These are phyloP conservation scores for Tephrocybe rancida DNA, from an alignment of 768 basidiomycete genomes.

Conservation along the genomic window DNA sequence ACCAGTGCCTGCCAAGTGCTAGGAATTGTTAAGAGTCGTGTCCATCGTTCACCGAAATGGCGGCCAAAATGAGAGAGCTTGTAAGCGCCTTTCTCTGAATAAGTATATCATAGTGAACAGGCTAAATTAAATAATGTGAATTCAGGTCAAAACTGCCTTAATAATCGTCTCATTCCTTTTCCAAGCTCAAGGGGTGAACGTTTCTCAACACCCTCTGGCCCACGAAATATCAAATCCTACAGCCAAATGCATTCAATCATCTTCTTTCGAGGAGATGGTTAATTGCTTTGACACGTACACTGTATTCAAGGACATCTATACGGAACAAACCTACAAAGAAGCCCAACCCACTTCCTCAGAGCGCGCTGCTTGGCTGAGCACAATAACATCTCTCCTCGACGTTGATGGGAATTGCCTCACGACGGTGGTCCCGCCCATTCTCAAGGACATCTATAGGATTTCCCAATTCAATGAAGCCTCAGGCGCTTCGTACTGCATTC, in stretches of 20 bases:
- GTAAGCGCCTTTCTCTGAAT: too few species aligned
- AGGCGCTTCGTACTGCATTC: constrained; percentile 32
- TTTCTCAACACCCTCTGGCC: not conserved
- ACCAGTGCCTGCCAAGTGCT: too few species aligned
- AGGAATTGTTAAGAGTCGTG: too few species aligned
- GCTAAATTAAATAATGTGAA: not conserved
- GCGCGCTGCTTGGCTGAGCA: constrained; percentile 29
- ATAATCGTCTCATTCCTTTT: not conserved
- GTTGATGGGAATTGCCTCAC: constrained; percentile 33
- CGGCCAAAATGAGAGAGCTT: too few species aligned
- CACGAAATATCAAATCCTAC: constrained; percentile 1
- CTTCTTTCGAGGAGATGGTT: constrained; percentile 14
- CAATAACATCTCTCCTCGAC: constrained; percentile 27
- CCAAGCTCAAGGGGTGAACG: not conserved
- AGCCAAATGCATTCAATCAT: constrained; percentile 1
- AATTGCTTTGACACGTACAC: constrained; percentile 35
- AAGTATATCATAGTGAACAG: too few species aligned
- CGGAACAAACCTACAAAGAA: constrained; percentile 26
- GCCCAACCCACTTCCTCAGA: constrained; percentile 33
- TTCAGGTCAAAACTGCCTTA: not conserved
- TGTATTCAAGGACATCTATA: constrained; percentile 28
- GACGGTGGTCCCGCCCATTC: constrained; percentile 25
- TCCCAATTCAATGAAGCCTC: constrained; percentile 25
- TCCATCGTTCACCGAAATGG: too few species aligned
- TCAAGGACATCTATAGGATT: constrained; percentile 29